Evolutionary conservation across 345 rosid genomes (phyloP).

Genomic region (Arabidopsis suecica): DNA sequence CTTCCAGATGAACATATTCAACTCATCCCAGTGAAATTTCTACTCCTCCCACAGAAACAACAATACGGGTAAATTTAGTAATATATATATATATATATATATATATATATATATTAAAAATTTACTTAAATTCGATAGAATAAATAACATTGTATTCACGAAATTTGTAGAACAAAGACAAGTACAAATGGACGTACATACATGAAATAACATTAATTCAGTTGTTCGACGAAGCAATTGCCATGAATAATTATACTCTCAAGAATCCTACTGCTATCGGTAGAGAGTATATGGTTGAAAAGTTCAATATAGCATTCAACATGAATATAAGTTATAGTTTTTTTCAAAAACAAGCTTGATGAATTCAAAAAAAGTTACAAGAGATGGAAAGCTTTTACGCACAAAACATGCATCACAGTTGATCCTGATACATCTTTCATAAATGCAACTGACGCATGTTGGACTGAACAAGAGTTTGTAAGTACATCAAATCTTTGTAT

Average conservation of each 20-base stretch:
- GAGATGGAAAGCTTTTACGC: background rate
- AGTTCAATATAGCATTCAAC: background rate
- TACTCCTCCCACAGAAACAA: background rate
- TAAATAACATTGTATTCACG: background rate
- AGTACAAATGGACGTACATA: background rate
- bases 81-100: no score
- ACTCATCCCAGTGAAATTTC: background rate
- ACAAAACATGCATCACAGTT: background rate
- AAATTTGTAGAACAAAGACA: background rate
- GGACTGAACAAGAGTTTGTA: background rate
- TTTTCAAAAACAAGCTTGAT: slow-evolving; percentile 1
- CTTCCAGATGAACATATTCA: background rate
- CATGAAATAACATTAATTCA: background rate
- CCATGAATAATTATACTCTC: background rate
- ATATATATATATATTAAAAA: background rate
- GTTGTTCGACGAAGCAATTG: background rate
- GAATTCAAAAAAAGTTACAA: background rate
- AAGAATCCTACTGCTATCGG: background rate
- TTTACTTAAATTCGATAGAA: background rate
- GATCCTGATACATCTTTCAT: background rate
- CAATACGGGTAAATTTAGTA: background rate
- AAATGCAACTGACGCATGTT: background rate
- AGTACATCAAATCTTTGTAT: background rate
- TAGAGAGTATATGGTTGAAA: background rate
- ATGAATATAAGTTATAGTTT: background rate